Base-by-base conservation (phyloP, 1,284 basidiomycete species). In the Ustilago nuda region DNA sequence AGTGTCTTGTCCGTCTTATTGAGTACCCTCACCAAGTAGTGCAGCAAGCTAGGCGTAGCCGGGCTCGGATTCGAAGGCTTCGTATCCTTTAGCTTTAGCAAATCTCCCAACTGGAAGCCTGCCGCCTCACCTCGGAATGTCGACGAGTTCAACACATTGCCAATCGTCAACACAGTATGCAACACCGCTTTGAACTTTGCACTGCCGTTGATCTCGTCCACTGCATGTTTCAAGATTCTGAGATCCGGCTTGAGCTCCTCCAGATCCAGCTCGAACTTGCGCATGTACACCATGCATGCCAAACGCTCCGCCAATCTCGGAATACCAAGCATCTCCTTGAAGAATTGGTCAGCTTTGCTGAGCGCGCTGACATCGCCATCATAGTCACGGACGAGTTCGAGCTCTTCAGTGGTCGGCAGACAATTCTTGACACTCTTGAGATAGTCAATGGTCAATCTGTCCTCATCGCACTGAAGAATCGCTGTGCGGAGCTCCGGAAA, bases 1-100 rank as follows among this genome's bases (percentile, higher is more conserved):
- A 93, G 84, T 0, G 88, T 87, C 0, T 92, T 89, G 81, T 94
- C 91, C 12, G 88, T 89, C 50, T 90, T 89, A 67, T 93, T 85
- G n/a, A 96, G 88, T 6, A 93, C 88, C 56, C 89, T 88, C 8
- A 93, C 93, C 30, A 96, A 83, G 84, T 94, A 96, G 85, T 97
- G 94, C 32, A 97, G 87, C 30, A 97, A 88, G 0, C 93, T 95
- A 0, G 94, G 93, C 77, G 93, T 95, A 2, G 90, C 90, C 0
- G 89, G 61, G 0, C 89, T 89, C 0, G 90, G 89, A 66, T 90
- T 91, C 0, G 90, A 90, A 0, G 93, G 92, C 87, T 91, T 93
- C 4, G 92, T 95, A 78, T 96, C 94, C 80, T 90, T 92, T 86
- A 95, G 87, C 91, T 95, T 95, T 15, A 92, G 84, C 36, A 97